A percentile compares a stretch with the other conserved stretches of the same genome.
Evolutionary conservation across 495 filamentous ascomycete species (phyloP).

Genomic region (Poronia punctata): DNA sequence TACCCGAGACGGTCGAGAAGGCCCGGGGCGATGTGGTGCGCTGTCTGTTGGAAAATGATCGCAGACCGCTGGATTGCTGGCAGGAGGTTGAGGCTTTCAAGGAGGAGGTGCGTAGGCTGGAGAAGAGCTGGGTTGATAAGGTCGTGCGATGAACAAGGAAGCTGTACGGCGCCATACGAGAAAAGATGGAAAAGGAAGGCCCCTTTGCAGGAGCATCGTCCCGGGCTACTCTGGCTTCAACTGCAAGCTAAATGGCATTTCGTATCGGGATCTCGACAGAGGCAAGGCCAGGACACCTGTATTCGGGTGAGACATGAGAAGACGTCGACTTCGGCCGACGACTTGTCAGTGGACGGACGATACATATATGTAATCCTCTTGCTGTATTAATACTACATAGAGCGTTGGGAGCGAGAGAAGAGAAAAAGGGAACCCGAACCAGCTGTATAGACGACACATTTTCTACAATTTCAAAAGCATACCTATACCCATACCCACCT

Average conservation of each 20-base stretch:
- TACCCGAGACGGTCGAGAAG: constrained; percentile 56
- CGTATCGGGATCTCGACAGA: too few relatives aligned
- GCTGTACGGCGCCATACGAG: neutral
- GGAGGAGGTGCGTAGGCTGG: constrained; percentile 74
- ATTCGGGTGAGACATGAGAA: too few relatives aligned
- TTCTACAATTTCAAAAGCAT: constrained; percentile 2
- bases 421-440: too few relatives aligned
- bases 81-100: constrained; percentile 87
- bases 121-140: constrained; percentile 80
- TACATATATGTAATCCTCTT: too few relatives aligned
- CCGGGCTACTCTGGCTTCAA: too few relatives aligned
- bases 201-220: neutral
- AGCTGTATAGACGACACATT: constrained; percentile 20
- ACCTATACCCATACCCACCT: too few relatives aligned
- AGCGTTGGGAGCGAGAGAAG: constrained; percentile 14
- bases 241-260: too few relatives aligned
- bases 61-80: constrained; percentile 92
- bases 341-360: too few relatives aligned
- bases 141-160: constrained; percentile 46
- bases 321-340: too few relatives aligned
- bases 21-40: constrained; percentile 71
- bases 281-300: too few relatives aligned
- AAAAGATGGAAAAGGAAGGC: neutral
- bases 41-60: constrained; percentile 79
- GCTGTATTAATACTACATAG: constrained; percentile 22